These are phyloP conservation scores for Apophysomyces trapeziformis DNA, from an alignment of 371 early-diverging fungal species.

Conservation along the genomic window DNA sequence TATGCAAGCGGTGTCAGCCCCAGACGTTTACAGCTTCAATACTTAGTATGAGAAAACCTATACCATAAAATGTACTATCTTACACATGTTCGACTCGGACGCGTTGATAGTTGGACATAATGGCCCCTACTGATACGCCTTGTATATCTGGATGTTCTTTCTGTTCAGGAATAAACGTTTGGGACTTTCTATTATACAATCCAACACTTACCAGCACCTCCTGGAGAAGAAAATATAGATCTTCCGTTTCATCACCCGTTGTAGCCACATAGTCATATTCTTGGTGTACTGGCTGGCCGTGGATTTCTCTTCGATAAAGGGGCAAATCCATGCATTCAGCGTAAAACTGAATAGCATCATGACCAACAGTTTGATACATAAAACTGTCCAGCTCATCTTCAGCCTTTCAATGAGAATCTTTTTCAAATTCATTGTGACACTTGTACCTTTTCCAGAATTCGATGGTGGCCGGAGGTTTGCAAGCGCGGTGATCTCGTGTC, in stretches of 20 bases:
- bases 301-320: constrained; percentile 81
- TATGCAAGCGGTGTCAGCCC: constrained; percentile 88
- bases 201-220: constrained; percentile 65
- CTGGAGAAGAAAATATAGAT: constrained; percentile 80
- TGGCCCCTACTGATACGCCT: constrained; percentile 98
- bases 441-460: constrained; percentile 63
- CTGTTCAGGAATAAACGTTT: constrained; percentile 26
- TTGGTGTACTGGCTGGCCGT: constrained; percentile 74
- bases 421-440: not conserved
- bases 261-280: constrained; percentile 68
- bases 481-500: constrained; percentile 93
- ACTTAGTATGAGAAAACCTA: not conserved
- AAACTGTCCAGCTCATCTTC: constrained; percentile 95
- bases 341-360: constrained; percentile 86
- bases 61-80: constrained; percentile 4
- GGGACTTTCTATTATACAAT: not conserved
- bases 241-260: constrained; percentile 96
- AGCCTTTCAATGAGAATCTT: not conserved
- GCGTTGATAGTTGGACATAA: constrained; percentile 97
- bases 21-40: constrained; percentile 77
- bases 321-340: constrained; percentile 93
- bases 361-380: constrained; percentile 99
- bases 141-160: constrained; percentile 78
- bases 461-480: constrained; percentile 92
- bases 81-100: constrained; percentile 97